These are phyloP conservation scores for Trichoderma oligosporum DNA, from an alignment of 2,329 filamentous ascomycete species.

Conservation along the genomic window DNA sequence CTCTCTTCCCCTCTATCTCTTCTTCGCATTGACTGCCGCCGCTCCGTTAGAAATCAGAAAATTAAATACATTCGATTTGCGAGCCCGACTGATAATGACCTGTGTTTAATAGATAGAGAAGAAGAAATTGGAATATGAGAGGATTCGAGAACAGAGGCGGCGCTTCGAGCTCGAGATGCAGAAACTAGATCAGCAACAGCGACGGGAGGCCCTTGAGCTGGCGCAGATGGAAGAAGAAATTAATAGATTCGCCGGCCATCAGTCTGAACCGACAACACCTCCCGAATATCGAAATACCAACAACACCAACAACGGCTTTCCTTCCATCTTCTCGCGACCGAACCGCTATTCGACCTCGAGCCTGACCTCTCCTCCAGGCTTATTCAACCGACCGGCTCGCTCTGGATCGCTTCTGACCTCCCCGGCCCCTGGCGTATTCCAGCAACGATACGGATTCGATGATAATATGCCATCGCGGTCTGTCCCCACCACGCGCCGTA, in stretches of 20 bases:
- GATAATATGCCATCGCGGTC: conserved; percentile 69
- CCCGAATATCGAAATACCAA: conserved; percentile 77
- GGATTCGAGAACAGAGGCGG: conserved; percentile 81
- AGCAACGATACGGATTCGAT: conserved; percentile 53
- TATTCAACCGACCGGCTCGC: conserved; percentile 68
- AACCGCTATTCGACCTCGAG: conserved; percentile 88
- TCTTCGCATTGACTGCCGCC: neutral
- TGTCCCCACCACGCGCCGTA: conserved; percentile 78
- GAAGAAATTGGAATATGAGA: conserved; percentile 89
- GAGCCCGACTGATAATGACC: neutral
- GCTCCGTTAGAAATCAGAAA: neutral
- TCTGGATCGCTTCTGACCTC: conserved; percentile 79
- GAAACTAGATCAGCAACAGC: conserved; percentile 79
- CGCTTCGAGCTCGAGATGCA: conserved; percentile 92
- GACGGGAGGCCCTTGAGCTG: conserved; percentile 77
- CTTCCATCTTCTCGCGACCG: conserved; percentile 74
- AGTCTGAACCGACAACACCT: conserved; percentile 93
- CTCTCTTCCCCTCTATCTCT: conserved; percentile 11
- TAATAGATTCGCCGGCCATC: conserved; percentile 62
- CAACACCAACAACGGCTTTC: conserved; percentile 58
- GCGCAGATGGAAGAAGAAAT: conserved; percentile 81
- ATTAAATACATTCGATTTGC: neutral
- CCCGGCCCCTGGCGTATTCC: conserved; percentile 62
- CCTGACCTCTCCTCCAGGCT: conserved; percentile 73
- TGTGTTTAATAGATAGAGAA: conserved; percentile 70